Percentiles rank a stretch among this genome's conserved stretches.
phyloP scores from a whole-genome alignment of 345 rosid species.

The Streptanthus diversifolius region DNA sequence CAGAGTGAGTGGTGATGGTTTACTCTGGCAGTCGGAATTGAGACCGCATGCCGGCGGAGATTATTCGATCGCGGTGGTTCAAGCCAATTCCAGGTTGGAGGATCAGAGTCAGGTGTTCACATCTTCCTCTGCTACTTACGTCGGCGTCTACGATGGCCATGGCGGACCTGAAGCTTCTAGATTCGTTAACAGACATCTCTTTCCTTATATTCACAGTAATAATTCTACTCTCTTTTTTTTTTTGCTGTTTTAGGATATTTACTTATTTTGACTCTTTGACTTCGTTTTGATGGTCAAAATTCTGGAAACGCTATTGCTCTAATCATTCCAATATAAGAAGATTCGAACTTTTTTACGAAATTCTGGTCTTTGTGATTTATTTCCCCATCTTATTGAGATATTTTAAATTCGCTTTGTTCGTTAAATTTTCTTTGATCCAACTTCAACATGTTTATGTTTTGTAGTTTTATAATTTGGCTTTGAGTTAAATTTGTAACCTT shows the following conservation, averaged over 20 bases:
- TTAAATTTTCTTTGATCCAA: not conserved
- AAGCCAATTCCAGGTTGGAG: slow-evolving; percentile 75
- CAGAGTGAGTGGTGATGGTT: slow-evolving; percentile 55
- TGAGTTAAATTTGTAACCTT: not conserved
- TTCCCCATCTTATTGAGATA: not conserved
- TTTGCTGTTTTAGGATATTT: not conserved
- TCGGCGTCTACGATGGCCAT: slow-evolving; percentile 93
- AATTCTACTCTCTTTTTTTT: not conserved
- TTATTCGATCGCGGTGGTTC: slow-evolving; percentile 92
- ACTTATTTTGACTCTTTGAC: slow-evolving; percentile 2
- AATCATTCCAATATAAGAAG: not conserved
- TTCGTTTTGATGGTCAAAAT: not conserved
- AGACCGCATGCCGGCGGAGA: slow-evolving; percentile 82
- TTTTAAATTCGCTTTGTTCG: not conserved
- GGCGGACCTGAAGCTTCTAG: slow-evolving; percentile 98
- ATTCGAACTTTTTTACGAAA: not conserved
- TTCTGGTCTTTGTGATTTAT: not conserved
- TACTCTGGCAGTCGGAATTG: slow-evolving; percentile 84
- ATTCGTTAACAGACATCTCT: slow-evolving; percentile 78
- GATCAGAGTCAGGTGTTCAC: slow-evolving; percentile 92
- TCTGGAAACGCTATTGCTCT: not conserved
- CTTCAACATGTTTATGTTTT: not conserved
- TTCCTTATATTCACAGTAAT: slow-evolving; percentile 75
- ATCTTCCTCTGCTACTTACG: slow-evolving; percentile 68
- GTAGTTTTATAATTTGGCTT: not conserved